Evolutionary conservation across 768 basidiomycete genomes (phyloP), one percentile per base, ranked within the genome.

Genomic region (Pleurotus eryngii): DNA sequence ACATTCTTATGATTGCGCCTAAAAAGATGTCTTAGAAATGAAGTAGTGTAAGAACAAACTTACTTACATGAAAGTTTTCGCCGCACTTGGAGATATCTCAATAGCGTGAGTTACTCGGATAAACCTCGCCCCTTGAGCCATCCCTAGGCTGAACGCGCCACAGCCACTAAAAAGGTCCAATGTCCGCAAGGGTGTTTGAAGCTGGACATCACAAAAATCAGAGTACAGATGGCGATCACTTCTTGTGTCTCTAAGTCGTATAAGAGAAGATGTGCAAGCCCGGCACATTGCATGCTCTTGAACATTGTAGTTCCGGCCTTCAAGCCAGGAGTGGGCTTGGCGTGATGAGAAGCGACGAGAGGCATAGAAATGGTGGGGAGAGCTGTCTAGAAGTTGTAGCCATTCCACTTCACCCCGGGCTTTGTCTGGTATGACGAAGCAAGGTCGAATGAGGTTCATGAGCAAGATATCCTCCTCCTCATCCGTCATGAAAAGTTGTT

Each of bases 81-180:
- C 85, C 6, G 92, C 88, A 65, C 86, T 88, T 0, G 90, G 89
- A n/a, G 81, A 75, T 18, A 90, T 84, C 61, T 93, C 91, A 45
- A 91, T 70, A 0, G 84, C 81, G 71, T 89, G 83, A 0, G 83
- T 84, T 3, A 89, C 64, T 58, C 81, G 76, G 49, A 89, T 60
- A 51, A 80, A 83, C 3, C 74, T 67, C 54, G 79, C 83, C 2
- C 78, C 74, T 39, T 81, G 72, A 14, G 79, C 77, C 69, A 90
- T 68, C 0, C 81, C 87, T 17, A 78, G 67, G 50, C 80, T 80
- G 64, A 92, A 87, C 3, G 87, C 83, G 4, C 89, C 88, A 12
- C 76, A 77, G 5, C 81, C 82, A 12, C 74, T 78, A 60, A 81
- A 82, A 3, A 82, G 59, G 62, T 82, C 81, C 17, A 82, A 62